These are phyloP conservation scores for Wickerhamomyces subpelliculosus DNA, from an alignment of 805 yeast genomes.

Conservation along the genomic window DNA sequence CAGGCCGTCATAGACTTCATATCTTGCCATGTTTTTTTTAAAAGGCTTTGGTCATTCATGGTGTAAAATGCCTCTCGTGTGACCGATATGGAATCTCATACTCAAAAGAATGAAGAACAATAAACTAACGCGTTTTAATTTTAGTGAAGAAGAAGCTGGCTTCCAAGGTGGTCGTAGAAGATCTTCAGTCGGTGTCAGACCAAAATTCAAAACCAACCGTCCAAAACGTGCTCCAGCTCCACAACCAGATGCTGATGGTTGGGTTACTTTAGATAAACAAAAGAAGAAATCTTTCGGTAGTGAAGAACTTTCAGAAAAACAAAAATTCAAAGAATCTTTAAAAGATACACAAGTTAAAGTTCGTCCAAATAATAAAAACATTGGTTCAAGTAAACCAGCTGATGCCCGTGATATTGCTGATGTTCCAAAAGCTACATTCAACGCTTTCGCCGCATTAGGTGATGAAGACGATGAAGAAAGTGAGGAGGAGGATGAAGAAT, in stretches of 20 bases:
- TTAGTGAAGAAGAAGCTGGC: conserved; percentile 26
- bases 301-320: conserved; percentile 43
- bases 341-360: conserved; percentile 46
- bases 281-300: conserved; percentile 39
- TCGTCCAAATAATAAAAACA: conserved; percentile 68
- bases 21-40: not conserved
- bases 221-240: conserved; percentile 39
- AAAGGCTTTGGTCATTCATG: not conserved
- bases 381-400: conserved; percentile 66
- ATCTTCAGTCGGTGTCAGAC: conserved; percentile 41
- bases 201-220: conserved; percentile 52
- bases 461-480: conserved; percentile 22
- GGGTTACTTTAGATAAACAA: conserved; percentile 57
- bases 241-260: conserved; percentile 71
- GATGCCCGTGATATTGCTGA: conserved; percentile 71
- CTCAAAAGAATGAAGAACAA: conserved; percentile 1
- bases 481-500: conserved; percentile 13
- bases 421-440: conserved; percentile 58
- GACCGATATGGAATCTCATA: not conserved
- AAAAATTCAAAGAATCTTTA: conserved; percentile 36
- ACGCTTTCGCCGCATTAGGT: conserved; percentile 72
- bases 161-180: conserved; percentile 46
- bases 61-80: not conserved
- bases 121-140: not conserved
- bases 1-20: too few relatives aligned